Evolutionary conservation across 805 yeast species (phyloP).

Genomic region (Wickerhamiella kurtzmanii): DNA sequence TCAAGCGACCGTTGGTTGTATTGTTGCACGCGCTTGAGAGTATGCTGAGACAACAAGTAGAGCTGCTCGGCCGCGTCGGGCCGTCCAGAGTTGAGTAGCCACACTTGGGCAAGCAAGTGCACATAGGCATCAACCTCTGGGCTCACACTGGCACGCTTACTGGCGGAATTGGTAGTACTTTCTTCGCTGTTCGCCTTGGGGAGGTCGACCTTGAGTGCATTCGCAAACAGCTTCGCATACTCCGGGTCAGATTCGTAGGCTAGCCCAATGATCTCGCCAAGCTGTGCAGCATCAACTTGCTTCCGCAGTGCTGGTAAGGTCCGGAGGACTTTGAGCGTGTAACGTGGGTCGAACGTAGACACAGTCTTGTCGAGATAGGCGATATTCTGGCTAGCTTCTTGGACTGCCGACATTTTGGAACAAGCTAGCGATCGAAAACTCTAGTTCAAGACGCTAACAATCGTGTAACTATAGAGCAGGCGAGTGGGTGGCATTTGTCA

Average conservation of each 20-base stretch:
- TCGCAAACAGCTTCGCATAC: not conserved
- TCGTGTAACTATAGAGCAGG: no score
- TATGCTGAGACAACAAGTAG: conserved; percentile 37
- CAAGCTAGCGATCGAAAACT: no score
- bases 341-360: conserved; percentile 68
- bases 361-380: conserved; percentile 48
- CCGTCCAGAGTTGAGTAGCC: conserved; percentile 46
- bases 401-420: not conserved
- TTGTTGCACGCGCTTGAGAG: conserved; percentile 32
- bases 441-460: no score
- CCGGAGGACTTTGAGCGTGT: conserved; percentile 71
- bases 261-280: conserved; percentile 41
- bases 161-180: no score
- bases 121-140: conserved; percentile 75
- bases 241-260: not conserved
- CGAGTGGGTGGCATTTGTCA: not conserved
- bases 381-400: conserved; percentile 29
- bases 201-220: not conserved
- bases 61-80: conserved; percentile 28
- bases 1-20: conserved; percentile 78
- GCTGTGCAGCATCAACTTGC: conserved; percentile 39
- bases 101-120: conserved; percentile 66
- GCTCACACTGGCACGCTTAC: no score
- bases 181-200: not conserved
- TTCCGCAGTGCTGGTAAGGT: conserved; percentile 67